phyloP scores from a whole-genome alignment of 2,329 filamentous ascomycete species.

The Paecilomyces sp. region DNA sequence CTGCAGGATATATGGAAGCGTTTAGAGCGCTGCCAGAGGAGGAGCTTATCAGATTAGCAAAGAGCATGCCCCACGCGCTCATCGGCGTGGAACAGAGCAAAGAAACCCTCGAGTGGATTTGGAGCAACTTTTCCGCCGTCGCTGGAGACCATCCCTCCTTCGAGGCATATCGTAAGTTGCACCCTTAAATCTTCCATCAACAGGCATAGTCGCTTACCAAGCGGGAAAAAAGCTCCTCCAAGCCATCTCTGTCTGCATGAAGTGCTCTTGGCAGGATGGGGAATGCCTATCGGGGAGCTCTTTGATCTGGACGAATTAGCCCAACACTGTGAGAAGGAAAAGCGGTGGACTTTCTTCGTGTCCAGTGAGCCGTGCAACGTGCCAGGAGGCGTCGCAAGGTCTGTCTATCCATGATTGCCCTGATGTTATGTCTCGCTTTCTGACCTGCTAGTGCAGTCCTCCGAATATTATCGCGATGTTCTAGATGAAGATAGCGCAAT shows the following conservation, averaged over 20 bases:
- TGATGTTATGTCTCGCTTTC: background rate
- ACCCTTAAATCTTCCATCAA: background rate
- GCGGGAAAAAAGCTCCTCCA: background rate
- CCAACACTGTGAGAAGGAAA: slow-evolving; percentile 8
- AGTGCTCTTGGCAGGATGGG: slow-evolving; percentile 5
- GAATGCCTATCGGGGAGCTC: slow-evolving; percentile 15
- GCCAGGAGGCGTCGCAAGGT: slow-evolving; percentile 1
- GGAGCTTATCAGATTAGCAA: background rate
- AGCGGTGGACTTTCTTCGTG: slow-evolving; percentile 15
- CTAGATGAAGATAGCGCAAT: slow-evolving; percentile 2
- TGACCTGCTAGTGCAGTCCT: slow-evolving; percentile 2
- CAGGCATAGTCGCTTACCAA: background rate
- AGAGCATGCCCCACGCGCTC: background rate
- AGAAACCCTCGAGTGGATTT: background rate
- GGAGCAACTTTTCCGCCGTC: background rate
- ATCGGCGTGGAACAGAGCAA: background rate
- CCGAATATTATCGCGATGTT: slow-evolving; percentile 11
- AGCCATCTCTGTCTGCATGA: background rate
- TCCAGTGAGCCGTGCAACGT: slow-evolving; percentile 14
- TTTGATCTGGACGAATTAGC: slow-evolving; percentile 14
- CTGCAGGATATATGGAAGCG: background rate
- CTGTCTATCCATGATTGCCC: background rate
- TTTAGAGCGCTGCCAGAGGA: background rate
- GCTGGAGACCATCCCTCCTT: background rate
- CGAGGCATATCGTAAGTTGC: background rate